Percentiles rank a stretch among this genome's conserved stretches.
These are phyloP conservation scores for Aspergillus cavernicola DNA, from an alignment of 495 filamentous ascomycete genomes.

Conservation along the genomic window DNA sequence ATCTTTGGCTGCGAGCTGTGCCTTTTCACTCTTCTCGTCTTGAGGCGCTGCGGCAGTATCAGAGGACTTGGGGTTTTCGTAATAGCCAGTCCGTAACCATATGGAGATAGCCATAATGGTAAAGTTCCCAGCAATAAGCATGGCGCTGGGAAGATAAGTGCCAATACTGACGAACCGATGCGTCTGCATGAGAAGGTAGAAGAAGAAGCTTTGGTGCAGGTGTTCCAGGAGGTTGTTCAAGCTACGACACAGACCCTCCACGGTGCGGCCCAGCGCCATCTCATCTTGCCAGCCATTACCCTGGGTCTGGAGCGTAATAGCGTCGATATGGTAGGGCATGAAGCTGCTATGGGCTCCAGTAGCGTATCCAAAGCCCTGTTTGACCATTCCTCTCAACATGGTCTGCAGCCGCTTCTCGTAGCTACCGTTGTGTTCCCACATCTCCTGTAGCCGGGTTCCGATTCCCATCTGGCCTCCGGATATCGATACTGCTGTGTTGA, in stretches of 20 bases:
- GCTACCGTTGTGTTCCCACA: constrained; percentile 77
- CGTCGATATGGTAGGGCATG: constrained; percentile 97
- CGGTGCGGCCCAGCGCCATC: constrained; percentile 84
- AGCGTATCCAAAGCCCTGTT: constrained; percentile 85
- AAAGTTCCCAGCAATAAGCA: constrained; percentile 91
- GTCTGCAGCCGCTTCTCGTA: constrained; percentile 82
- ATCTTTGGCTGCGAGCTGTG: constrained; percentile 15
- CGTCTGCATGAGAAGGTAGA: constrained; percentile 88
- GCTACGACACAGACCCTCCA: constrained; percentile 86
- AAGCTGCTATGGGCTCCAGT: constrained; percentile 90
- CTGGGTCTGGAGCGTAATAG: constrained; percentile 84
- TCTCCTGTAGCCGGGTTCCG: constrained; percentile 73
- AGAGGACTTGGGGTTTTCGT: constrained; percentile 24
- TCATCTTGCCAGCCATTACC: constrained; percentile 96
- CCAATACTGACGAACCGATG: constrained; percentile 96
- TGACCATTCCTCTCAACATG: constrained; percentile 90
- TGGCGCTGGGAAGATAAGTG: constrained; percentile 93
- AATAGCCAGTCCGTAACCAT: constrained; percentile 79
- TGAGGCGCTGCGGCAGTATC: background rate
- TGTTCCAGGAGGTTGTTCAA: constrained; percentile 96
- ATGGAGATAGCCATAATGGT: constrained; percentile 91
- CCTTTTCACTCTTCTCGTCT: constrained; percentile 24
- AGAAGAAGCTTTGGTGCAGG: constrained; percentile 98
- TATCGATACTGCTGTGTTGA: constrained; percentile 89
- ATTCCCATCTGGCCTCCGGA: constrained; percentile 93